phyloP scores from a whole-genome alignment of 306 rosid genomes.

The Trifolium pratense region DNA sequence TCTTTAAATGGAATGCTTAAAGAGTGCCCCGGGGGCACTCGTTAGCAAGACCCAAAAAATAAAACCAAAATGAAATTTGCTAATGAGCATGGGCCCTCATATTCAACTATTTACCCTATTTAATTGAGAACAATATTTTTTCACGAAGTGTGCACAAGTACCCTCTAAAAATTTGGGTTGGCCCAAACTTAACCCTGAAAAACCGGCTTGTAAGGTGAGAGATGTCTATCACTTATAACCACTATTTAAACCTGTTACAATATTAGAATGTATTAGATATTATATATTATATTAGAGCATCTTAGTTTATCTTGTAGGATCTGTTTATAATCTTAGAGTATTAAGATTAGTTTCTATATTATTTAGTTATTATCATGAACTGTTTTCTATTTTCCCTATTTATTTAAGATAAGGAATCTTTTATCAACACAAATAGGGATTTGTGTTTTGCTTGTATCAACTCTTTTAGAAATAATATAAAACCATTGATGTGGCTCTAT shows the following conservation, averaged over 20 bases:
- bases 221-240: neutral
- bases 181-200: neutral
- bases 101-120: conserved; percentile 11
- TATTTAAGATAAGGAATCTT: neutral
- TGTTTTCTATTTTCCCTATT: neutral
- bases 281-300: neutral
- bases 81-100: conserved; percentile 12
- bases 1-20: too few species aligned
- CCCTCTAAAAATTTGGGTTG: neutral
- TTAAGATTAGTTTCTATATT: neutral
- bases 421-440: neutral
- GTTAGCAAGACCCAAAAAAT: too few species aligned
- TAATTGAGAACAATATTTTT: neutral
- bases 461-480: too few species aligned
- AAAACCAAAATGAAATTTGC: conserved; percentile 19
- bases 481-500: too few species aligned
- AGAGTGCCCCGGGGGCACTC: too few species aligned
- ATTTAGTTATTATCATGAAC: neutral
- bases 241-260: neutral
- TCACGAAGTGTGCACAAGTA: neutral
- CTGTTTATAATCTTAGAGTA: neutral
- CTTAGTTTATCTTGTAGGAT: neutral
- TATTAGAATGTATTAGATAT: neutral
- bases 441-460: neutral
- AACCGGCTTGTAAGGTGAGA: neutral